Base-by-base conservation (phyloP, 371 early-diverging fungal species). In the Mucor plumbeus region DNA sequence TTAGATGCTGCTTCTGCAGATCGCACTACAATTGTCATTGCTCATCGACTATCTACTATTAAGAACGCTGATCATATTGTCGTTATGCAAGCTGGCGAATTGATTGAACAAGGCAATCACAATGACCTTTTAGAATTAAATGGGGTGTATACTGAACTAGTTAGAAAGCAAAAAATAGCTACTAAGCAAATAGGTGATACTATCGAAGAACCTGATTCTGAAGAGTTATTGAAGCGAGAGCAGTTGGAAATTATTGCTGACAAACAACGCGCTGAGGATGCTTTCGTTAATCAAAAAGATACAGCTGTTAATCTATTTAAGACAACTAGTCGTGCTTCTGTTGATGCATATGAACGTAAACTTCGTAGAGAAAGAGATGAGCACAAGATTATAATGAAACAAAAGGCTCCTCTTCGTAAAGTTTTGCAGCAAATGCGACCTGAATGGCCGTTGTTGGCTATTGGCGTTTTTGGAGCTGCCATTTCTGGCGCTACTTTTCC, bases 1-100 rank as follows among this genome's bases (percentile, higher is more conserved):
- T 77, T 94, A 34, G 96, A 96, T 63, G 81, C 76, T 21, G 96
- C 96, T 5, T 58, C 92, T 26, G 70, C 76, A 35, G 85, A 90
- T 53, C 85, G 97, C 39, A 96, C 97, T 3, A 96, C 97, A 1
- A 88, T 99, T 57, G 91, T 96, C 8, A 92, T 98, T 73, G 97
- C 98, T 1, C 98, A 98, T 71, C 88, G 94, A 47, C 80, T 95
- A 2, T 90, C 93, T 54, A 95, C 94, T 5, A 86, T 91, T 53
- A 80, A 84, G 48, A 88, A 95, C 65, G 92, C 96, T 3, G 93
- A 97, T 69, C 71, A 87, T 36, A 97, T 98, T 72, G 87, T 90
- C 47, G 94, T 94, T 8, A 88, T 93, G 85, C 77, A 85, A 56
- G 75, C 89, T 64, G 95, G 95, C 47, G 75, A 80, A 11, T 76